These are phyloP conservation scores for Kalmanozyma brasiliensis DNA, from an alignment of 1,284 basidiomycete genomes.

Conservation along the genomic window DNA sequence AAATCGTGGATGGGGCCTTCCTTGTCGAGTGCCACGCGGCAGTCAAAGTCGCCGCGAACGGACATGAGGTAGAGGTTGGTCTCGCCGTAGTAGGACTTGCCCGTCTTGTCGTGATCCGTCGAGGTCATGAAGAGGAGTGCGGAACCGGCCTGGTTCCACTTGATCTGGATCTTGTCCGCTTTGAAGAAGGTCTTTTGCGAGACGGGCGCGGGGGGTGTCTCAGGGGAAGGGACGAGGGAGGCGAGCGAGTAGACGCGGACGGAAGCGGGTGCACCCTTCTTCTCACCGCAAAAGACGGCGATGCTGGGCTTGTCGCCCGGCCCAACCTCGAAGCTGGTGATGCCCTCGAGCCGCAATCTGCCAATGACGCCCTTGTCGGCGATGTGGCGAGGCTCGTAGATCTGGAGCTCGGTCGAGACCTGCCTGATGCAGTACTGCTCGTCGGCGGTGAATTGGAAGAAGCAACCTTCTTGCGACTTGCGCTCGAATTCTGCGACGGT, in stretches of 20 bases:
- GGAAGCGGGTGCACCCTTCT: conserved; percentile 93
- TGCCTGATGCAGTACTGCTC: conserved; percentile 89
- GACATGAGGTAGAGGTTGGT: conserved; percentile 92
- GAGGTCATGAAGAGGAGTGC: conserved; percentile 83
- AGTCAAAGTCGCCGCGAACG: conserved; percentile 95
- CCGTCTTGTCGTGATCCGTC: conserved; percentile 95
- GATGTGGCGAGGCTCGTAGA: conserved; percentile 80
- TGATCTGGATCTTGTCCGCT: conserved; percentile 90
- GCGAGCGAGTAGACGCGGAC: conserved; percentile 84
- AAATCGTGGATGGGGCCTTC: conserved; percentile 98
- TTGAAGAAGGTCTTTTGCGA: conserved; percentile 92
- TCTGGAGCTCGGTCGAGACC: conserved; percentile 84
- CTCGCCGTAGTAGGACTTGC: conserved; percentile 98
- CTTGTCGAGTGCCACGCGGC: conserved; percentile 90
- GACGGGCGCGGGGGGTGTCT: conserved; percentile 72
- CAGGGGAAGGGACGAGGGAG: conserved; percentile 74
- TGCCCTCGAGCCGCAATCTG: conserved; percentile 83
- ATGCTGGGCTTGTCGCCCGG: conserved; percentile 84
- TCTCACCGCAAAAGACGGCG: conserved; percentile 91
- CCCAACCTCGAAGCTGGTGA: conserved; percentile 79
- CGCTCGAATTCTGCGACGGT: conserved; percentile 84
- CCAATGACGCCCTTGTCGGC: conserved; percentile 82
- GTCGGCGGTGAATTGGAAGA: conserved; percentile 86
- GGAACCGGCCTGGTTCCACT: conserved; percentile 91
- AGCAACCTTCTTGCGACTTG: conserved; percentile 79